phyloP scores from a whole-genome alignment of 164 flowering plant genomes.

The Macadamia integrifolia region DNA sequence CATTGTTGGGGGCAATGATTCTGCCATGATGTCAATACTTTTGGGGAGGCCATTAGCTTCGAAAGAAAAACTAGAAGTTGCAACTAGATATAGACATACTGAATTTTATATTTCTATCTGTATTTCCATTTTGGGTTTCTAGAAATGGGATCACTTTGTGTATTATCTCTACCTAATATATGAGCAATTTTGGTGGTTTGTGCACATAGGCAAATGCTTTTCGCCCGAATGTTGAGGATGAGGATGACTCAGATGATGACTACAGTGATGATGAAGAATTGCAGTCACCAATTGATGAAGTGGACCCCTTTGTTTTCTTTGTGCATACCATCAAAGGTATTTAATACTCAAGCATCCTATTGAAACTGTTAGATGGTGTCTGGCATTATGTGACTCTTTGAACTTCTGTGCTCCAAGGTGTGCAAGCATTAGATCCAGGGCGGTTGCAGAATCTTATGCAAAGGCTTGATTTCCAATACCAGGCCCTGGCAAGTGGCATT shows the following conservation, averaged over 20 bases:
- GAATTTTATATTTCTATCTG: background rate
- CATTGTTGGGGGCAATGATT: too few species aligned
- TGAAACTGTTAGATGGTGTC: background rate
- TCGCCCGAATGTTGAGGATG: slow-evolving; percentile 57
- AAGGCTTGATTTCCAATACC: slow-evolving; percentile 75
- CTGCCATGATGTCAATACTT: too few species aligned
- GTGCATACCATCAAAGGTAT: slow-evolving; percentile 84
- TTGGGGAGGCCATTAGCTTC: too few species aligned
- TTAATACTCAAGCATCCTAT: background rate
- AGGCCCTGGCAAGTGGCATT: slow-evolving; percentile 83
- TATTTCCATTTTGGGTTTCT: background rate
- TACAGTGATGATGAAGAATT: slow-evolving; percentile 93
- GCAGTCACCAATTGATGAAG: slow-evolving; percentile 96
- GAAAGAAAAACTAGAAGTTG: too few species aligned
- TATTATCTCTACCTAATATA: too few species aligned
- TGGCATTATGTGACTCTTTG: background rate
- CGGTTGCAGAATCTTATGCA: slow-evolving; percentile 82
- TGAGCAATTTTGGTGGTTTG: background rate
- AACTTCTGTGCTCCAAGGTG: slow-evolving; percentile 28
- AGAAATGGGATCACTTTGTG: background rate
- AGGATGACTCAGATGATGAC: slow-evolving; percentile 77
- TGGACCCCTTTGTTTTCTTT: slow-evolving; percentile 88
- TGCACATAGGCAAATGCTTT: slow-evolving; percentile 66
- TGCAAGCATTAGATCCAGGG: slow-evolving; percentile 73
- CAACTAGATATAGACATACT: background rate